Percentiles rank a stretch among this genome's conserved stretches.
phyloP scores from a whole-genome alignment of 257 asterid genomes.

The Solanum pinnatisectum region DNA sequence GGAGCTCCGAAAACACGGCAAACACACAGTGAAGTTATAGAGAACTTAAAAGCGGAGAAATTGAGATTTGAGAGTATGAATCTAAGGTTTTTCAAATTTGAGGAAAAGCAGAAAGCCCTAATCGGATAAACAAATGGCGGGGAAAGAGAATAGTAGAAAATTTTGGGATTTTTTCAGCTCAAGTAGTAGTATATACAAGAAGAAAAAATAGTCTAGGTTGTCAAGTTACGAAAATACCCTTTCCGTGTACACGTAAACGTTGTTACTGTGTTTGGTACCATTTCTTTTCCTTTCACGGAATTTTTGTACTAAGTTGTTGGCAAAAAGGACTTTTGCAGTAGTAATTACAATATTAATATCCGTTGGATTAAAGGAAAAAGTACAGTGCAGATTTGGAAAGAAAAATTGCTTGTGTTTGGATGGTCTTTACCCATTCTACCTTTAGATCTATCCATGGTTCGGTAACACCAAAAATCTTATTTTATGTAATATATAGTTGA shows the following conservation, averaged over 20 bases:
- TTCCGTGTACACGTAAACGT: not conserved
- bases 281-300: not conserved
- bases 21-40: not conserved
- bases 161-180: not conserved
- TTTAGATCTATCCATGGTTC: not conserved
- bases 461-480: too few relatives aligned
- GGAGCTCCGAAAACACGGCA: not conserved
- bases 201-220: not conserved
- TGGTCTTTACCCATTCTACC: not conserved
- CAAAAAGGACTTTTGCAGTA: not conserved
- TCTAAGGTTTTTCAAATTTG: not conserved
- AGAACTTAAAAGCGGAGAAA: not conserved
- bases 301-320: not conserved
- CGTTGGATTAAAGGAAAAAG: not conserved
- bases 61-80: not conserved
- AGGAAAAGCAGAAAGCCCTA: not conserved
- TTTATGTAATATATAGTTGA: too few relatives aligned
- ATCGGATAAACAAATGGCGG: slow-evolving; percentile 1
- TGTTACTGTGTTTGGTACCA: not conserved
- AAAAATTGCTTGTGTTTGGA: too few relatives aligned
- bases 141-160: not conserved
- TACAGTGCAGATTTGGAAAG: not conserved
- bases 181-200: not conserved
- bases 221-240: not conserved
- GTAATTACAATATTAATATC: not conserved